Evolutionary conservation across 148 eudicot genomes (phyloP).

Genomic region (Polygonum maritimum): DNA sequence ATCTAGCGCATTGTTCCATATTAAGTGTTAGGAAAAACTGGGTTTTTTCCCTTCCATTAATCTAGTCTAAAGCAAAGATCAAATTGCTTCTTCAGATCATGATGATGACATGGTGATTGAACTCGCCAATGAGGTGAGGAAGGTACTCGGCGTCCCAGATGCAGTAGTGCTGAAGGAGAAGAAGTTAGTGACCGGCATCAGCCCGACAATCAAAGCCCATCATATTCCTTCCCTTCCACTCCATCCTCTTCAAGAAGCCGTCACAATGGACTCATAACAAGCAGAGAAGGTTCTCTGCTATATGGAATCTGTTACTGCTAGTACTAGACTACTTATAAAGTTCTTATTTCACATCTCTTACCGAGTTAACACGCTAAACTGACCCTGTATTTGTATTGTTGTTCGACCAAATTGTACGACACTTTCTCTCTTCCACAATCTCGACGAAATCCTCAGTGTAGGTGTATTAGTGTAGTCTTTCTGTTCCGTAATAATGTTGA

Average conservation of each 20-base stretch:
- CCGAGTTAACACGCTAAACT: neutral
- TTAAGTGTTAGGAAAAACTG: too few species aligned
- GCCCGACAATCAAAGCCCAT: constrained; percentile 27
- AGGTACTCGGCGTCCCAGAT: constrained; percentile 38
- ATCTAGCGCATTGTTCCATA: too few species aligned
- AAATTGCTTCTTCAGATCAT: constrained; percentile 43
- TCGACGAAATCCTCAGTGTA: neutral
- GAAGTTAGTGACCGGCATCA: constrained; percentile 22
- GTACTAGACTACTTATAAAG: neutral
- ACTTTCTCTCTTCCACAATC: neutral
- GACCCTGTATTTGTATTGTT: neutral
- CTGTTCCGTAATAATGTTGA: neutral
- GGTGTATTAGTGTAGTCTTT: neutral
- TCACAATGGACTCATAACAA: constrained; percentile 49
- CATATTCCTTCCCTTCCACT: constrained; percentile 42
- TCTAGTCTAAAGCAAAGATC: neutral
- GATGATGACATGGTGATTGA: constrained; percentile 78
- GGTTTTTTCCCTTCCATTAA: too few species aligned
- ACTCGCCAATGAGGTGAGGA: constrained; percentile 84
- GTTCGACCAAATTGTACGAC: neutral
- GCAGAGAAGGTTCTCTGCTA: neutral
- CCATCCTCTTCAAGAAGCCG: constrained; percentile 48
- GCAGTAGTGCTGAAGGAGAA: constrained; percentile 24
- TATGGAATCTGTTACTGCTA: neutral
- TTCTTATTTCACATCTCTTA: neutral